Conservation (phyloP, 208 protist species). For the Trichomonas gallinae region DNA sequence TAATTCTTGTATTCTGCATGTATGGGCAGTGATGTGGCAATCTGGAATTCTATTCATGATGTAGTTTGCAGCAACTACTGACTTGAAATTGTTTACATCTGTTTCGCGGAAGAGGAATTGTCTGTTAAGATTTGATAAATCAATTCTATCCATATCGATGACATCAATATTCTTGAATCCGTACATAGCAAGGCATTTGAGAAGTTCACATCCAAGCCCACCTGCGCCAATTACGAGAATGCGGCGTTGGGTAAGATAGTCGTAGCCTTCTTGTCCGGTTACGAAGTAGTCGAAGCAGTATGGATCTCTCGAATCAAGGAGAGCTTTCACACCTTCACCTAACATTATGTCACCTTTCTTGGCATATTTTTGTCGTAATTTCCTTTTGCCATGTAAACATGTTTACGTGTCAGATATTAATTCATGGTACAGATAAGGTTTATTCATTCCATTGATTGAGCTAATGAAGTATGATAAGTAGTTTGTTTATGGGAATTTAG, state of each 20-base stretch:
- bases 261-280: not conserved
- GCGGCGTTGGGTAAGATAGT: not conserved
- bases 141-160: slow-evolving; percentile 80
- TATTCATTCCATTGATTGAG: too few species aligned
- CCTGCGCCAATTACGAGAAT: slow-evolving; percentile 70
- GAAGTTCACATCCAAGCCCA: slow-evolving; percentile 71
- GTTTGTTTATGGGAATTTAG: too few species aligned
- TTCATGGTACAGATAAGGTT: too few species aligned
- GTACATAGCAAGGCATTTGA: slow-evolving; percentile 66
- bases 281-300: not conserved
- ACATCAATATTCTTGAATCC: slow-evolving; percentile 63
- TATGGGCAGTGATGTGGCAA: slow-evolving; percentile 53
- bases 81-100: slow-evolving; percentile 59
- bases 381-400: too few species aligned
- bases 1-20: slow-evolving; percentile 31
- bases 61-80: slow-evolving; percentile 59
- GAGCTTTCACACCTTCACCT: not conserved
- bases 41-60: slow-evolving; percentile 60
- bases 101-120: slow-evolving; percentile 67
- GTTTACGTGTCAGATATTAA: too few species aligned
- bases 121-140: slow-evolving; percentile 72
- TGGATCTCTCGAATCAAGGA: not conserved
- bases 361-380: too few species aligned
- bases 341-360: not conserved
- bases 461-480: too few species aligned